Evolutionary conservation across 495 filamentous ascomycete species (phyloP).

Genomic region (Bombardia bombarda): DNA sequence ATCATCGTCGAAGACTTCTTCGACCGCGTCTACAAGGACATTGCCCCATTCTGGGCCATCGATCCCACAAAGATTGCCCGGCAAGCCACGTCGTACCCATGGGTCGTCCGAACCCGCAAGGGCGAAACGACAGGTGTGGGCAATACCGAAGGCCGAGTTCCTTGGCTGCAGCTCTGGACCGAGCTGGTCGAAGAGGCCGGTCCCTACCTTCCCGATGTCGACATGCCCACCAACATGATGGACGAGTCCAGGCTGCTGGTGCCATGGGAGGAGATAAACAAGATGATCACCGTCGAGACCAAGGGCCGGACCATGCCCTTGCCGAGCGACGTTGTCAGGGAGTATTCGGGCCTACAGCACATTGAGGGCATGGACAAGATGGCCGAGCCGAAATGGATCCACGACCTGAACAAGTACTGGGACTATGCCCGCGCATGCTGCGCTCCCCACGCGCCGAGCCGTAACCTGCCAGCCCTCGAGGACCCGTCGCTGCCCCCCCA

Average conservation of each 20-base stretch:
- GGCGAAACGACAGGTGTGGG: slow-evolving; percentile 41
- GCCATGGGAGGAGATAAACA: slow-evolving; percentile 51
- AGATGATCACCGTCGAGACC: slow-evolving; percentile 40
- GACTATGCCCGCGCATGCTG: slow-evolving; percentile 39
- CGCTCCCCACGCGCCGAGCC: slow-evolving; percentile 46
- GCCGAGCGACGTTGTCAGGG: slow-evolving; percentile 15
- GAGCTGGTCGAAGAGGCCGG: slow-evolving; percentile 43
- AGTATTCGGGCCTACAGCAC: slow-evolving; percentile 20
- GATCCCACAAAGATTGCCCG: slow-evolving; percentile 43
- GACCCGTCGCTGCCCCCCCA: slow-evolving; percentile 19
- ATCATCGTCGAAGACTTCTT: slow-evolving; percentile 60
- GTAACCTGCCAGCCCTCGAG: slow-evolving; percentile 32
- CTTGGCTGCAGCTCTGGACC: slow-evolving; percentile 46
- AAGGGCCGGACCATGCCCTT: slow-evolving; percentile 29
- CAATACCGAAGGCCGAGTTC: slow-evolving; percentile 22
- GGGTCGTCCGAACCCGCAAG: slow-evolving; percentile 43
- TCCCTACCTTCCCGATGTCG: slow-evolving; percentile 54
- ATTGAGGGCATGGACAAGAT: slow-evolving; percentile 21
- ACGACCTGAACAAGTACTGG: slow-evolving; percentile 23
- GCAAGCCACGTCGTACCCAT: slow-evolving; percentile 31
- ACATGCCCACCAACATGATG: slow-evolving; percentile 55
- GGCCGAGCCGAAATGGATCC: slow-evolving; percentile 20
- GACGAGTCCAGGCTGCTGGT: slow-evolving; percentile 57
- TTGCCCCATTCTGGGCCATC: slow-evolving; percentile 57
- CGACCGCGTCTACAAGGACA: slow-evolving; percentile 57